These are phyloP conservation scores for Teratosphaeria pseudoeucalypti DNA, from an alignment of 2,329 filamentous ascomycete species.

Conservation along the genomic window DNA sequence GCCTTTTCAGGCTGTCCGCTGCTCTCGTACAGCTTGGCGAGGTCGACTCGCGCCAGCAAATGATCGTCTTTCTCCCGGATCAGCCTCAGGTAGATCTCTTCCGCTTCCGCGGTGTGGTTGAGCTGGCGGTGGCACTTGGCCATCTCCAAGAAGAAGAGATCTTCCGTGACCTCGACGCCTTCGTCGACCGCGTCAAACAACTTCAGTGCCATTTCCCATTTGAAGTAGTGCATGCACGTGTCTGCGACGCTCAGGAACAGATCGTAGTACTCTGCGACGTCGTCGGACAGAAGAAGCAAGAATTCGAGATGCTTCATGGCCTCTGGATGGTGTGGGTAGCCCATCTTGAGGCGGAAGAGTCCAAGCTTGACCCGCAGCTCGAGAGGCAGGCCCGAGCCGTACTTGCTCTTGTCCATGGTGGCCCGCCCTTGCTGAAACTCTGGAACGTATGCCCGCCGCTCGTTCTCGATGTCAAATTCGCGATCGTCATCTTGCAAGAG, in stretches of 20 bases:
- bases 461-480: slow-evolving; percentile 75
- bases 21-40: slow-evolving; percentile 71
- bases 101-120: slow-evolving; percentile 51
- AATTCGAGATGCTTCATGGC: slow-evolving; percentile 47
- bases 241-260: slow-evolving; percentile 66
- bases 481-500: slow-evolving; percentile 57
- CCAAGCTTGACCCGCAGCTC: slow-evolving; percentile 79
- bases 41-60: slow-evolving; percentile 65
- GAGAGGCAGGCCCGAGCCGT: slow-evolving; percentile 64
- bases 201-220: slow-evolving; percentile 46
- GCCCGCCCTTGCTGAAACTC: slow-evolving; percentile 46
- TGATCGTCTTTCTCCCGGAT: slow-evolving; percentile 61
- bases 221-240: slow-evolving; percentile 41
- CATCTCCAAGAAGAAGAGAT: slow-evolving; percentile 42
- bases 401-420: slow-evolving; percentile 43
- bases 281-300: slow-evolving; percentile 44
- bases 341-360: slow-evolving; percentile 65
- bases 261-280: slow-evolving; percentile 59
- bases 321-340: slow-evolving; percentile 53
- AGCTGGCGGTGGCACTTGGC: slow-evolving; percentile 51
- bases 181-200: slow-evolving; percentile 43
- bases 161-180: slow-evolving; percentile 36
- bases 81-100: slow-evolving; percentile 65
- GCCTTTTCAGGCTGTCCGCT: slow-evolving; percentile 52
- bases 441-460: slow-evolving; percentile 51